Evolutionary conservation across 495 filamentous ascomycete species (phyloP).

Genomic region (Talaromyces borbonicus): DNA sequence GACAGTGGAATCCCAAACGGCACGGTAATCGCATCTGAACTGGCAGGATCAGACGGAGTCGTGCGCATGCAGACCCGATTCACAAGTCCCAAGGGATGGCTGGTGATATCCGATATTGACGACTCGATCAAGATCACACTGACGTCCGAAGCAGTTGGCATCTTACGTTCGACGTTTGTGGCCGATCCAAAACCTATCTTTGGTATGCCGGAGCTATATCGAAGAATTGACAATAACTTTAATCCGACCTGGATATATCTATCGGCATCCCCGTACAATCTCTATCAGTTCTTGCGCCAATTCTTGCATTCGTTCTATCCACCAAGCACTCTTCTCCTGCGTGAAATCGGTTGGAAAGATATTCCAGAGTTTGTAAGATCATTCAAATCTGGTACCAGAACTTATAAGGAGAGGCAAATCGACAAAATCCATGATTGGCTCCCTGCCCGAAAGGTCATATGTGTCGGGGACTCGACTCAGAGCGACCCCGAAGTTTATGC

Average conservation of each 20-base stretch:
- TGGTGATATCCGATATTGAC: conserved; percentile 84
- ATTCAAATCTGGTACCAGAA: conserved; percentile 70
- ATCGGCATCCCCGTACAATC: conserved; percentile 88
- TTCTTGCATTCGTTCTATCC: conserved; percentile 62
- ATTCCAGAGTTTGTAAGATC: conserved; percentile 65
- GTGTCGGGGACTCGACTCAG: conserved; percentile 86
- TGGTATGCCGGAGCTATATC: conserved; percentile 82
- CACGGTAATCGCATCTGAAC: conserved; percentile 22
- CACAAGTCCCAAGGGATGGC: conserved; percentile 74
- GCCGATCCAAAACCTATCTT: conserved; percentile 57
- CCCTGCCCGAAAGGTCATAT: conserved; percentile 68
- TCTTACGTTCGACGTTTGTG: conserved; percentile 75
- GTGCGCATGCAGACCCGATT: conserved; percentile 56
- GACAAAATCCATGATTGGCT: conserved; percentile 66
- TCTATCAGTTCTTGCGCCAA: conserved; percentile 74
- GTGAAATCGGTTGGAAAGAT: conserved; percentile 83
- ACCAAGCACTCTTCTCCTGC: conserved; percentile 69
- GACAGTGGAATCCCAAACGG: conserved; percentile 22
- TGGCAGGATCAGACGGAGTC: conserved; percentile 29
- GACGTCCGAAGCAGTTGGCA: conserved; percentile 67
- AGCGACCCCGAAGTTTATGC: conserved; percentile 86
- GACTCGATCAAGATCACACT: conserved; percentile 91
- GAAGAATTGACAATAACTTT: conserved; percentile 45
- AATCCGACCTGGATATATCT: conserved; percentile 82
- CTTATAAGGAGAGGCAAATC: conserved; percentile 80